phyloP scores from a whole-genome alignment of 306 rosid species.

The Parietaria judaica region DNA sequence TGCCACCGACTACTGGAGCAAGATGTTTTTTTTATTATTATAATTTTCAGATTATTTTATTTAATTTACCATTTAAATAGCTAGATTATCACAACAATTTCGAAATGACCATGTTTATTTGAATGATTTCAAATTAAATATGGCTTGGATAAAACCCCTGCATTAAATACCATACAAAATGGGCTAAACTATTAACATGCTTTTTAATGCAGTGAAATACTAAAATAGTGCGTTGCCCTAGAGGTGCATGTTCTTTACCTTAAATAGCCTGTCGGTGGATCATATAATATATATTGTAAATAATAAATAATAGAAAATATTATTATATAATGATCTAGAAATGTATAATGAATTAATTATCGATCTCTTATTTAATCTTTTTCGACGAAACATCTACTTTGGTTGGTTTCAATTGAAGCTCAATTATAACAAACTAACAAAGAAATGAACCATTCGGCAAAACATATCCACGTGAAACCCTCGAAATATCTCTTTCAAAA shows the following conservation, averaged over 20 bases:
- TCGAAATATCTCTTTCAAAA: slow-evolving; percentile 4
- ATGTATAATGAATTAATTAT: neutral
- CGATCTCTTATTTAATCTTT: neutral
- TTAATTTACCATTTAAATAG: neutral
- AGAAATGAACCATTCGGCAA: slow-evolving; percentile 1
- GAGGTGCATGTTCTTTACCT: slow-evolving; percentile 6
- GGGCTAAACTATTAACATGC: neutral
- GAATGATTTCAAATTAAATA: neutral
- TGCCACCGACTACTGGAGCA: slow-evolving; percentile 4
- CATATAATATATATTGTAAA: neutral
- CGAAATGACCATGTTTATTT: neutral
- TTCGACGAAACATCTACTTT: slow-evolving; percentile 4
- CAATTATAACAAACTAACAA: neutral
- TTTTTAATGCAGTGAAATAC: neutral
- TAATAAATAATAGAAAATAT: neutral
- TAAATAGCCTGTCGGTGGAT: slow-evolving; percentile 12
- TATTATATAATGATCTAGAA: neutral
- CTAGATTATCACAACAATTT: neutral
- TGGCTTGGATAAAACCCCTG: neutral
- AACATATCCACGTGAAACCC: slow-evolving; percentile 3
- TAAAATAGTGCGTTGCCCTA: neutral
- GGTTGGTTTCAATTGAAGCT: slow-evolving; percentile 4
- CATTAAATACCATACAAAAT: slow-evolving; percentile 8
- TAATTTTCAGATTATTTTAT: neutral
- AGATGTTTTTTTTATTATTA: neutral